These are phyloP conservation scores for Cladorrhinum sp. DNA, from an alignment of 2,329 filamentous ascomycete genomes.

Conservation along the genomic window DNA sequence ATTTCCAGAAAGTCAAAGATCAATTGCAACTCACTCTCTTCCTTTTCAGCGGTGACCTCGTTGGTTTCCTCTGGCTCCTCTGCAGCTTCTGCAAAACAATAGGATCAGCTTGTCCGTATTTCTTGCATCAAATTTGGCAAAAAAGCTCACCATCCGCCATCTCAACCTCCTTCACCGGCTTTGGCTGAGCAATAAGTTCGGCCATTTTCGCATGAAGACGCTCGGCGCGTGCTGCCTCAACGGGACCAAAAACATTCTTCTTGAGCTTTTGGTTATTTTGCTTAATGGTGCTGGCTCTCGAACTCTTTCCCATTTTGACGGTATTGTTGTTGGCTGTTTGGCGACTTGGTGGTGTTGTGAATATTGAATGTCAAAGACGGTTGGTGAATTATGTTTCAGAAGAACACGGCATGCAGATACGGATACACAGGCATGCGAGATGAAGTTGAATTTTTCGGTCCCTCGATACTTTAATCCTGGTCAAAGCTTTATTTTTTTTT, in stretches of 20 bases:
- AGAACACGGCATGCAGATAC: constrained; percentile 8
- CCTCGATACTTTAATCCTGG: constrained; percentile 1
- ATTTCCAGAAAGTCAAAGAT: background rate
- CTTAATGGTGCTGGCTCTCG: constrained; percentile 76
- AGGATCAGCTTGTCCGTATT: constrained; percentile 1
- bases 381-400: background rate
- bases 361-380: background rate
- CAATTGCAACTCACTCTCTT: constrained; percentile 23
- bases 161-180: constrained; percentile 56
- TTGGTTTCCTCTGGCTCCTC: constrained; percentile 31
- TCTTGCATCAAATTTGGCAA: background rate
- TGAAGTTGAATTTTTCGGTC: constrained; percentile 17
- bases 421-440: constrained; percentile 11
- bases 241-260: constrained; percentile 77
- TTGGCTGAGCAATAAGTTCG: constrained; percentile 74
- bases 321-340: background rate
- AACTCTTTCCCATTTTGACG: constrained; percentile 75
- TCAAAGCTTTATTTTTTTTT: constrained; percentile 1
- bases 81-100: constrained; percentile 20
- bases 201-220: constrained; percentile 82
- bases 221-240: constrained; percentile 73
- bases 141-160: constrained; percentile 35
- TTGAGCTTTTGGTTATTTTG: constrained; percentile 80
- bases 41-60: constrained; percentile 22
- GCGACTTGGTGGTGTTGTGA: background rate